These are phyloP conservation scores for Cylindrotheca fusiformis DNA, from an alignment of 108 stramenopile genomes.

Conservation along the genomic window DNA sequence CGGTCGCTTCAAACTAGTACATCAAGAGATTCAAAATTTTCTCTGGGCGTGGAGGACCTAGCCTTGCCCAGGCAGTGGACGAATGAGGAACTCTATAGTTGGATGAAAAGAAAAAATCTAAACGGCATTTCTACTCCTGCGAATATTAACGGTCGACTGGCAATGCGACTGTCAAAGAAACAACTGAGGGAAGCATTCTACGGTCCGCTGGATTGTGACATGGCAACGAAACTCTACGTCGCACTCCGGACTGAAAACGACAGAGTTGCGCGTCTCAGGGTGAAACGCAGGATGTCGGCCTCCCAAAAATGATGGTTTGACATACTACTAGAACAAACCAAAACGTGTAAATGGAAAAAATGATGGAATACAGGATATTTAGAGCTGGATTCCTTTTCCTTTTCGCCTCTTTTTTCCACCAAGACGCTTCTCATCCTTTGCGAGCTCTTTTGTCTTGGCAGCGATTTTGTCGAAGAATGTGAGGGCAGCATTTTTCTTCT, in stretches of 20 bases:
- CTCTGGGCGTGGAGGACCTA: not conserved
- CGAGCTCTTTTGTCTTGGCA: conserved; percentile 19
- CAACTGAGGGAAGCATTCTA: conserved; percentile 35
- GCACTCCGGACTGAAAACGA: conserved; percentile 42
- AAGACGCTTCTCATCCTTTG: conserved; percentile 6
- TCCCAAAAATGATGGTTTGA: not conserved
- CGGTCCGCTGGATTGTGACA: conserved; percentile 1
- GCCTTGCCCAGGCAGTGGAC: conserved; percentile 36
- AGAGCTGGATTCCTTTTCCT: conserved; percentile 15
- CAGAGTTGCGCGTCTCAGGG: conserved; percentile 28
- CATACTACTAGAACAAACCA: conserved; percentile 5
- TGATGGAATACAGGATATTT: not conserved
- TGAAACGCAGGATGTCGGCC: conserved; percentile 22
- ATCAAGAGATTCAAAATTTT: too few relatives aligned
- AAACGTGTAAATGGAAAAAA: not conserved
- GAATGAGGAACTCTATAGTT: conserved; percentile 16
- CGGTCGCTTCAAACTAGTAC: not conserved
- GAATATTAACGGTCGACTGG: conserved; percentile 23
- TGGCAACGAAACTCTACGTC: conserved; percentile 20
- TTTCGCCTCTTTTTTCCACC: conserved; percentile 8
- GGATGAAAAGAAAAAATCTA: conserved; percentile 31
- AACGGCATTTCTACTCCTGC: conserved; percentile 3
- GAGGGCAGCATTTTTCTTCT: conserved; percentile 9
- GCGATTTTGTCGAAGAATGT: conserved; percentile 27
- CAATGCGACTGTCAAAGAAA: conserved; percentile 38